phyloP scores from a whole-genome alignment of 352 stramenopile species.

The Globisporangium middletonii region DNA sequence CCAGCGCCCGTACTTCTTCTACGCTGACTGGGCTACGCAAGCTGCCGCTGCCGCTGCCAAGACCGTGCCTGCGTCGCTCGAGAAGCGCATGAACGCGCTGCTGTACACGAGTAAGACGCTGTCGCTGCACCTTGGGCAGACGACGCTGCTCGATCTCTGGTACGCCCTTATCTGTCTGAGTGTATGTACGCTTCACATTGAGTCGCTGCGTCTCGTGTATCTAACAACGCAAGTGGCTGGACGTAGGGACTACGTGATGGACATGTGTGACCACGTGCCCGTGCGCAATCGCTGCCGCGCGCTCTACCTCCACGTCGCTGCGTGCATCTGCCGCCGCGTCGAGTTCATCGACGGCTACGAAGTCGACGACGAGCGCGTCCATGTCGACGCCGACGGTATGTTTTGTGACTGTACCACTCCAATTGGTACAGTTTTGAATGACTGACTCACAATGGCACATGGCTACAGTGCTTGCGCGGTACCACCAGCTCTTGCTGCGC shows the following conservation, averaged over 20 bases:
- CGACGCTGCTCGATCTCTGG: conserved; percentile 69
- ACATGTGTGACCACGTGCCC: conserved; percentile 76
- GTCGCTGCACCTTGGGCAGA: conserved; percentile 57
- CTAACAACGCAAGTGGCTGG: neutral
- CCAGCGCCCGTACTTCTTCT: conserved; percentile 69
- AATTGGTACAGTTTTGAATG: neutral
- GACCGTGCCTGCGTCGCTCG: conserved; percentile 22
- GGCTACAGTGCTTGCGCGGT: conserved; percentile 46
- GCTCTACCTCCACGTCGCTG: conserved; percentile 63
- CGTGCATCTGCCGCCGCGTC: conserved; percentile 68
- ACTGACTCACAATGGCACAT: neutral
- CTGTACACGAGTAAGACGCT: conserved; percentile 77
- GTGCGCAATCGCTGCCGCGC: conserved; percentile 62
- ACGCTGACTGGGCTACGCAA: conserved; percentile 48
- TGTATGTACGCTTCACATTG: neutral
- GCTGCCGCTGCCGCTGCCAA: conserved; percentile 16
- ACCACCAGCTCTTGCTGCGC: conserved; percentile 48
- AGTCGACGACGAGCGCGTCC: conserved; percentile 47
- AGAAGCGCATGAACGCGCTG: conserved; percentile 44
- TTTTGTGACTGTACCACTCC: neutral
- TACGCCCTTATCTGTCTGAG: conserved; percentile 15
- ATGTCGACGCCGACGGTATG: conserved; percentile 35
- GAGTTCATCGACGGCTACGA: conserved; percentile 72
- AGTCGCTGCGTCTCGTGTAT: neutral
- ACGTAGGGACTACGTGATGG: conserved; percentile 66